A percentile compares a stretch with the other conserved stretches of the same genome.
Conservation (phyloP, 2,329 filamentous ascomycete species). For the Nothomitra cinnamomea region DNA sequence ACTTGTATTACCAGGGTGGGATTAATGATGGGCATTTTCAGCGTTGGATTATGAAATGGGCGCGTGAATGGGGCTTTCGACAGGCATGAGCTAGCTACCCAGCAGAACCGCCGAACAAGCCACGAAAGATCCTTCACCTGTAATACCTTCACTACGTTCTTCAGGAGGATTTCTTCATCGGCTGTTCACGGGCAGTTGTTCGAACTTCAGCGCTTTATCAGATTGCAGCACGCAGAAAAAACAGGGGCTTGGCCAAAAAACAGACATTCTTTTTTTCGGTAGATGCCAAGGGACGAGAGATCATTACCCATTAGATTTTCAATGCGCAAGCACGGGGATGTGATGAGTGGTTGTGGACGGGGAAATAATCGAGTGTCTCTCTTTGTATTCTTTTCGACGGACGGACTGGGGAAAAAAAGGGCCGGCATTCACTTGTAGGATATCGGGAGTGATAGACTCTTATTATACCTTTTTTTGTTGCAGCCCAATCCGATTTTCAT, state of each 20-base stretch:
- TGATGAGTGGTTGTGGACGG: neutral
- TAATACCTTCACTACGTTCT: neutral
- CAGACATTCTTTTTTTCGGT: neutral
- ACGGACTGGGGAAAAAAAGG: neutral
- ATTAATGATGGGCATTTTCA: neutral
- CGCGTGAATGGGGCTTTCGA: neutral
- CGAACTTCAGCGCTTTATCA: too few species aligned
- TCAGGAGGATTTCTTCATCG: neutral
- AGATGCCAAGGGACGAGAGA: neutral
- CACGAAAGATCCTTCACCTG: neutral
- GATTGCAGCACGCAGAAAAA: too few species aligned
- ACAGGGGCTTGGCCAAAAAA: too few species aligned
- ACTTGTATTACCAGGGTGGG: neutral
- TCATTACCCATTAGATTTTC: constrained; percentile 4
- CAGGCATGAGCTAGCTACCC: neutral
- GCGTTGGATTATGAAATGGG: neutral
- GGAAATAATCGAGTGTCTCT: neutral
- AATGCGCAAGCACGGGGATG: constrained; percentile 2
- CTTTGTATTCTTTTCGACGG: neutral
- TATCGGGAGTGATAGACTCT: neutral
- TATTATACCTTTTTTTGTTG: neutral
- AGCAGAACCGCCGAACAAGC: neutral
- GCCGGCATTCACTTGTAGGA: neutral
- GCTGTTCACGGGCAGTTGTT: too few species aligned
- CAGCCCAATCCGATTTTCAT: too few species aligned